Base-by-base conservation (phyloP, 805 yeast species). In the Pachysolen tannophilus region DNA sequence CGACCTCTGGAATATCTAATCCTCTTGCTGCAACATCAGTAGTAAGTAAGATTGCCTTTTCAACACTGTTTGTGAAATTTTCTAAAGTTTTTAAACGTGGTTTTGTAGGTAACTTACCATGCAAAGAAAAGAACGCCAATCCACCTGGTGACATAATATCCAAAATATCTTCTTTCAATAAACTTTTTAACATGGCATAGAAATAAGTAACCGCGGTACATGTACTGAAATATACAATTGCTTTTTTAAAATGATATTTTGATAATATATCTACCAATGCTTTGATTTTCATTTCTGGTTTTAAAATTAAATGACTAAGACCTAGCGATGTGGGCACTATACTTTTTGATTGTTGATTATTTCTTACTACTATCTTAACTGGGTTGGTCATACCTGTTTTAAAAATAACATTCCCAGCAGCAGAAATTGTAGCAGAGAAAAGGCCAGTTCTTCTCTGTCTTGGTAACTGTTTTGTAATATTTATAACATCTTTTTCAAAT, bases 21-120 rank as follows among this genome's bases (percentile, higher is more conserved):
- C 98, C 98, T 52, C 98, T 70, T 0, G 97, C 96, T 1, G 98
- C 97, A n/a, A 92, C 96, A 65, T 92, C 98, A 0, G 98, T 92
- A 2, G 98, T 87, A 58, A 92, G 62, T 17, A 92, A 58, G 1
- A 90, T 73, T 8, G 78, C 65, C 43, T 75, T 78, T 3, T 58
- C 56, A 6, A 52, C 49, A 4, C 69, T 65, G 1, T 67, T 67
- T 0, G 77, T 53, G 51, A 90, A 92, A 23, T 56, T 60, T 8
- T 66, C 65, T 29, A 90, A 60, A 0, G 95, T 83, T 51, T 75
- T 82, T 34, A 81, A 58, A 44, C 99, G 69, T 11, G 95, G 74
- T 31, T 72, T 75, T 1, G 94, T 79, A n/a, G 76, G 75, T 21
- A 92, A 65, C 53, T 90, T 92, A 2, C 99, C 99, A 57, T 92